Evolutionary conservation across 179 eudicot species (phyloP).

Genomic region (Corrigiola litoralis): DNA sequence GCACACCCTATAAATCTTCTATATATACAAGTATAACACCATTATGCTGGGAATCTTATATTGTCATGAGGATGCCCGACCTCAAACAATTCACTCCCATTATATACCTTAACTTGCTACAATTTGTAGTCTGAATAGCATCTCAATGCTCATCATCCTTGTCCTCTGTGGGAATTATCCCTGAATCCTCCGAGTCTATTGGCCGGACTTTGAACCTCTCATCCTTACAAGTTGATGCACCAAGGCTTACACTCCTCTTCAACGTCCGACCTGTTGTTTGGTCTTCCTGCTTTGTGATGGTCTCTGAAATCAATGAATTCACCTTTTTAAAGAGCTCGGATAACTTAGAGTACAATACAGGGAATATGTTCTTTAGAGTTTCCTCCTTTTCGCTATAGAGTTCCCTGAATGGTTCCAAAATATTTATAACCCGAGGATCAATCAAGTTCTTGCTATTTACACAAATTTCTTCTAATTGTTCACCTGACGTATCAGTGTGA

Average conservation of each 20-base stretch:
- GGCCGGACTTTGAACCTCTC: constrained; percentile 27
- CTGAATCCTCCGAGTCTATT: constrained; percentile 16
- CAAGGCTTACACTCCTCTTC: constrained; percentile 28
- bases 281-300: background rate
- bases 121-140: no score
- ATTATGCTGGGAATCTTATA: no score
- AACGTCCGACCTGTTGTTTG: background rate
- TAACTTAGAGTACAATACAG: constrained; percentile 19
- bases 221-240: constrained; percentile 11
- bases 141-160: background rate
- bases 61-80: no score
- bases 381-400: constrained; percentile 24
- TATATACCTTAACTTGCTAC: no score
- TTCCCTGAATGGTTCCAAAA: constrained; percentile 25
- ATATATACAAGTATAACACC: background rate
- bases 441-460: background rate
- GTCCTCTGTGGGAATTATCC: background rate
- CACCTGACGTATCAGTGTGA: background rate
- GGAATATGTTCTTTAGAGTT: constrained; percentile 20
- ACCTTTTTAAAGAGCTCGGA: constrained; percentile 25
- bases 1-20: background rate
- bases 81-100: no score
- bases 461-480: background rate
- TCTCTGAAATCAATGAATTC: constrained; percentile 19
- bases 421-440: constrained; percentile 17